Evolutionary conservation across 2,329 filamentous ascomycete species (phyloP).

Genomic region (Elsinoe ampelina): DNA sequence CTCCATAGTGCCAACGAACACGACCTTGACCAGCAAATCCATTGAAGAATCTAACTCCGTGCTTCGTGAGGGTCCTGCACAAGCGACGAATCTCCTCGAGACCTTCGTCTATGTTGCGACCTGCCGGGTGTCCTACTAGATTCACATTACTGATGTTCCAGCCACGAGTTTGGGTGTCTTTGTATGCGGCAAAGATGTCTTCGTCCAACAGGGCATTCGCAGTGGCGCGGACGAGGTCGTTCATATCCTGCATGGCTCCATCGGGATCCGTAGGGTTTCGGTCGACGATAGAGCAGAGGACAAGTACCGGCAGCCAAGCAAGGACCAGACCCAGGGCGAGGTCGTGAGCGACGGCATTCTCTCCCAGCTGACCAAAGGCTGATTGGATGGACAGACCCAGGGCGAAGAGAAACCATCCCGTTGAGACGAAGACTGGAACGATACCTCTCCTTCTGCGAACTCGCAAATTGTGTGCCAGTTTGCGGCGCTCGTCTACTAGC

Average conservation of each 20-base stretch:
- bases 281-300: conserved; percentile 38
- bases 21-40: conserved; percentile 35
- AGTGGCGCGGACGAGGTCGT: conserved; percentile 31
- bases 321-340: conserved; percentile 37
- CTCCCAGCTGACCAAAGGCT: conserved; percentile 29
- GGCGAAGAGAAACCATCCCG: conserved; percentile 35
- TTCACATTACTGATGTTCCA: conserved; percentile 6
- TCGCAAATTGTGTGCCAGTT: conserved; percentile 33
- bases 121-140: conserved; percentile 16
- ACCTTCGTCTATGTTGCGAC: conserved; percentile 18
- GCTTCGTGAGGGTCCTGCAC: conserved; percentile 22
- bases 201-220: conserved; percentile 26
- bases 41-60: conserved; percentile 28
- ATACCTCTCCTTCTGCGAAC: conserved; percentile 33
- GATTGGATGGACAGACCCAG: conserved; percentile 30
- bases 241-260: conserved; percentile 31
- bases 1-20: conserved; percentile 29
- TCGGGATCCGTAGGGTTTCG: conserved; percentile 38
- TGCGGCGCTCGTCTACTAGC: conserved; percentile 25
- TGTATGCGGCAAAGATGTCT: conserved; percentile 14
- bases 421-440: conserved; percentile 34
- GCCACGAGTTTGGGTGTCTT: conserved; percentile 11
- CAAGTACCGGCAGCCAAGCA: conserved; percentile 38
- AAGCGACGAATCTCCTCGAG: conserved; percentile 20
- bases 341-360: conserved; percentile 35